phyloP scores from a whole-genome alignment of 768 basidiomycete species.

The Kwoniella europaea region DNA sequence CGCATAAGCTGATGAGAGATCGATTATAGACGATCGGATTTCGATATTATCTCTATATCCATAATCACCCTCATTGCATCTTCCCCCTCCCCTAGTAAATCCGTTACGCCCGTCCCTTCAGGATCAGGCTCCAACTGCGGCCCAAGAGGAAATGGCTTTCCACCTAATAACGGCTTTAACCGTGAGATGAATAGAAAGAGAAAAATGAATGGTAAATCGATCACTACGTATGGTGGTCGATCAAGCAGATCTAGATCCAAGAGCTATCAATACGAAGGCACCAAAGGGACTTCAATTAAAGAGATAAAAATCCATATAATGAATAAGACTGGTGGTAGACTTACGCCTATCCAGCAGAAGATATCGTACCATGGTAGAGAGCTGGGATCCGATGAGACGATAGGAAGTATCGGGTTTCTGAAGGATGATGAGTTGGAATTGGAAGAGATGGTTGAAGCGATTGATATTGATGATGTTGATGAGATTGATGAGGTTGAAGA shows the following conservation, averaged over 20 bases:
- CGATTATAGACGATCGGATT: background rate
- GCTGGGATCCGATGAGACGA: slow-evolving; percentile 31
- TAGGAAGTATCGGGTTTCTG: slow-evolving; percentile 31
- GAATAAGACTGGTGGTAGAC: slow-evolving; percentile 3
- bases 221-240: background rate
- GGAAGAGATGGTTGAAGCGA: slow-evolving; percentile 29
- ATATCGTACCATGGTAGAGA: slow-evolving; percentile 26
- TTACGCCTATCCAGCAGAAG: slow-evolving; percentile 43
- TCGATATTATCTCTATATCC: background rate
- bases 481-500: background rate
- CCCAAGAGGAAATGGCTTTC: slow-evolving; percentile 7
- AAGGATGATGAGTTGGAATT: slow-evolving; percentile 26
- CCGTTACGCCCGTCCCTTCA: background rate
- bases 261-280: slow-evolving; percentile 9
- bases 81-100: background rate
- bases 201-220: slow-evolving; percentile 5
- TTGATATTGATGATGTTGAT: slow-evolving; percentile 28
- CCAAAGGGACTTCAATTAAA: slow-evolving; percentile 29
- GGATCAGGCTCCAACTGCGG: background rate
- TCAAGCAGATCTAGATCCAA: slow-evolving; percentile 15
- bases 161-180: slow-evolving; percentile 11
- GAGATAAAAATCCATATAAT: slow-evolving; percentile 36
- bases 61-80: background rate
- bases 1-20: too few relatives aligned
- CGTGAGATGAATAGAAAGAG: background rate